Percentiles rank a stretch among this genome's conserved stretches.
Conservation (phyloP, 2,329 filamentous ascomycete species). For the Piedraia hortae region DNA sequence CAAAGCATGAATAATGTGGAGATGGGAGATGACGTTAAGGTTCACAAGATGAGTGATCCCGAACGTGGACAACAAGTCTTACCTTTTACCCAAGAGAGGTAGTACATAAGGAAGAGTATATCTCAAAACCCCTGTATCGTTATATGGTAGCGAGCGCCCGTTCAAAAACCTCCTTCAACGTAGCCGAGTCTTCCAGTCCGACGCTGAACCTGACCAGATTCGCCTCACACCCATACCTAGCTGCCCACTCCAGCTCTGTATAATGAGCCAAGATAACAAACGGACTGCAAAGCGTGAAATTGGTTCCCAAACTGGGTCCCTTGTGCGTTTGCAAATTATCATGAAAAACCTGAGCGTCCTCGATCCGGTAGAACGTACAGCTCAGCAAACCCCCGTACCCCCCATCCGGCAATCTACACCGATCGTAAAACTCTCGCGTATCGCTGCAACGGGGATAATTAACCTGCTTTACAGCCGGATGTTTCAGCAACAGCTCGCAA, state of each 20-base stretch:
- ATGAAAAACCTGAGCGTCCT: slow-evolving; percentile 55
- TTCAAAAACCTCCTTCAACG: slow-evolving; percentile 35
- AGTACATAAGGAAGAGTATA: too few species aligned
- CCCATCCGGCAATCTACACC: slow-evolving; percentile 40
- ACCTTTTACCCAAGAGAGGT: slow-evolving; percentile 6
- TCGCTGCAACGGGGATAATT: slow-evolving; percentile 66
- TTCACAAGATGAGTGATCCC: slow-evolving; percentile 37
- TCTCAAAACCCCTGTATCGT: not conserved
- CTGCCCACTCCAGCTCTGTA: slow-evolving; percentile 72
- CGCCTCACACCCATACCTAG: slow-evolving; percentile 50
- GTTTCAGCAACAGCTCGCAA: slow-evolving; percentile 38
- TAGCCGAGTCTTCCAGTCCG: slow-evolving; percentile 51
- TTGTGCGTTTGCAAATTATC: slow-evolving; percentile 71
- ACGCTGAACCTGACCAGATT: slow-evolving; percentile 68
- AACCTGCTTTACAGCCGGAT: slow-evolving; percentile 41
- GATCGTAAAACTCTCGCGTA: slow-evolving; percentile 48
- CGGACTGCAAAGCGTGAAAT: slow-evolving; percentile 75
- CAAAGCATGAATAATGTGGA: slow-evolving; percentile 42
- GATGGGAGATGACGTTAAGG: slow-evolving; percentile 42
- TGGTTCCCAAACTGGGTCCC: slow-evolving; percentile 82
- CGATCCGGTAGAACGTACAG: slow-evolving; percentile 43
- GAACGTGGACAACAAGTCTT: slow-evolving; percentile 23
- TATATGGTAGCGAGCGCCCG: slow-evolving; percentile 36
- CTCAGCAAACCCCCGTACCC: slow-evolving; percentile 75
- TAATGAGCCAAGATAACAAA: slow-evolving; percentile 87